Evolutionary conservation across 2,329 filamentous ascomycete genomes (phyloP), one percentile per base, ranked within the genome.

Genomic region (Talaromyces sp.): DNA sequence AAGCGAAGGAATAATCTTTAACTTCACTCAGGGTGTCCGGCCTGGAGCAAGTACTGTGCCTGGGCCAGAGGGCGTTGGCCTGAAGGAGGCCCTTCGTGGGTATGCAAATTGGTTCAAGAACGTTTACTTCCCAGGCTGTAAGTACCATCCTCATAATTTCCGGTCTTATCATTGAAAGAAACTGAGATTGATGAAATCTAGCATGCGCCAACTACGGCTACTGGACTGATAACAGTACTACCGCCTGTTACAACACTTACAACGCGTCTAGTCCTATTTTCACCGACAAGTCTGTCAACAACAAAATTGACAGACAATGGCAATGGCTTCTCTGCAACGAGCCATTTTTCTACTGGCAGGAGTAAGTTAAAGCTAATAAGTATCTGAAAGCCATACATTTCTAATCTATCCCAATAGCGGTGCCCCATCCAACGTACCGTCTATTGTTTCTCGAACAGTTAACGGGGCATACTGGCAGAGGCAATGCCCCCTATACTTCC

Each of bases 311-410:
- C 57, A 70, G 82, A 0, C 81, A 84, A 55, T 87, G 82, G 83
- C 65, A 74, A 7, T 87, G 84, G 83, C 77, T 85, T 68, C 74
- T 78, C 1, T 86, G 85, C 74, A 86, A 86, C 63, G 82, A 86
- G 65, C 83, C 84, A n/a, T 79, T 83, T 52, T 79, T 72, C 50
- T 83, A 78, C 67, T 85, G 79, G 77, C 80, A 84, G 65, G 77
- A 78, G 72, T 78, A 65, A 61, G 76, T 50, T 13, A 17, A 29
- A 6, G 33, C 40, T 22, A 19, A 3, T 19, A 24, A 3, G 6
- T 20, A 5, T 6, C 37, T 8, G 1, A 17, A 9, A 9, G 10
- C 19, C 5, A 24, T 2, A n/a, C 14, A 11, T 14, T 43, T 70
- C 77, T 41, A 71, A 70, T 55, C 75, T 65, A 37, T 59, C 75